Evolutionary conservation across 208 protist genomes (phyloP).

Genomic region (Crithidia acanthocephali): DNA sequence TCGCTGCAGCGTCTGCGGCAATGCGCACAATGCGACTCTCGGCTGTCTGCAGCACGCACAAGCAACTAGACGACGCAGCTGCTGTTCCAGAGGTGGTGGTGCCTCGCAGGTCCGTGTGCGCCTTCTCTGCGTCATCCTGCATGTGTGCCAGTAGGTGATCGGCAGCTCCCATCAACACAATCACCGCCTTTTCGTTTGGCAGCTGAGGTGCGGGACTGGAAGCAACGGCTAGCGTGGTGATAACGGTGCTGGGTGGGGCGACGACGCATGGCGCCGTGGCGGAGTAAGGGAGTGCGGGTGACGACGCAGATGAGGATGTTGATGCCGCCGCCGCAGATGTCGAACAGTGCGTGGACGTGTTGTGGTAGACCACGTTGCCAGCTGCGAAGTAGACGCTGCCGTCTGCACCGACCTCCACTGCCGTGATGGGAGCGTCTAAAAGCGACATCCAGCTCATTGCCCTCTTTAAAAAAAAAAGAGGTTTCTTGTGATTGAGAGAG

Average conservation of each 20-base stretch:
- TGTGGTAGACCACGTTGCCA: slow-evolving; percentile 42
- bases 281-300: not conserved
- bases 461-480: no score
- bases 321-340: no score
- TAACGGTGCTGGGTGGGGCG: slow-evolving; percentile 17
- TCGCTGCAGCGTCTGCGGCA: slow-evolving; percentile 7
- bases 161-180: slow-evolving; percentile 28
- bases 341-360: not conserved
- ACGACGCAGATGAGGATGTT: not conserved
- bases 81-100: no score
- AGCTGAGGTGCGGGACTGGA: no score
- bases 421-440: slow-evolving; percentile 43
- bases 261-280: not conserved
- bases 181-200: not conserved
- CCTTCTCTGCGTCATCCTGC: not conserved
- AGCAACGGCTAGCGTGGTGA: slow-evolving; percentile 9
- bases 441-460: no score
- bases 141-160: slow-evolving; percentile 23
- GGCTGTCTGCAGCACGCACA: slow-evolving; percentile 7
- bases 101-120: not conserved
- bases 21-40: slow-evolving; percentile 32
- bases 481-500: not conserved
- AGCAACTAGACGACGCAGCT: not conserved
- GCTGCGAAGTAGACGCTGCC: slow-evolving; percentile 40
- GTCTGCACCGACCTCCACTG: slow-evolving; percentile 22